Percentiles rank a stretch among this genome's conserved stretches.
Evolutionary conservation across 2,329 filamentous ascomycete species (phyloP).

Genomic region (Clarireedia sp.): DNA sequence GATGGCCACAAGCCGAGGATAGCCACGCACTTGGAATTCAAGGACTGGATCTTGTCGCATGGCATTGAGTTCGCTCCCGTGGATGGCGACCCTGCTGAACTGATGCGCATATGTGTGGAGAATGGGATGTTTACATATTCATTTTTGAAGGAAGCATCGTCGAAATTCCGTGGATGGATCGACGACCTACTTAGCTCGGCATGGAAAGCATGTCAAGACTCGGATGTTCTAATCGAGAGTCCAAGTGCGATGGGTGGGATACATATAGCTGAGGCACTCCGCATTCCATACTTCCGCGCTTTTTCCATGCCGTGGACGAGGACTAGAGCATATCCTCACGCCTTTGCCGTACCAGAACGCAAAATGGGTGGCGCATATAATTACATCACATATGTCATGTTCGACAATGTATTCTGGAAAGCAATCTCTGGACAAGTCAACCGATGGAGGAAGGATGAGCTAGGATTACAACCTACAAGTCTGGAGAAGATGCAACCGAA

Average conservation of each 20-base stretch:
- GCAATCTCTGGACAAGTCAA: conserved; percentile 88
- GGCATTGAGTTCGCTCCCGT: conserved; percentile 89
- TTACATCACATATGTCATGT: conserved; percentile 89
- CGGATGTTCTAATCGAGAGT: conserved; percentile 87
- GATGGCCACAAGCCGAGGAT: conserved; percentile 85
- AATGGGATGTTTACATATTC: conserved; percentile 94
- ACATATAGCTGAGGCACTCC: conserved; percentile 88
- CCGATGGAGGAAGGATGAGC: conserved; percentile 74
- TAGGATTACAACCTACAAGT: conserved; percentile 72
- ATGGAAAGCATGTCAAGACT: conserved; percentile 76
- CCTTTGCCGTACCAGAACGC: conserved; percentile 84
- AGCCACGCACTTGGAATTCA: conserved; percentile 87
- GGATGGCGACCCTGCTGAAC: conserved; percentile 82
- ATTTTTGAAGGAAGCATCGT: conserved; percentile 80
- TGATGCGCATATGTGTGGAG: conserved; percentile 94
- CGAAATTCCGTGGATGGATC: conserved; percentile 89
- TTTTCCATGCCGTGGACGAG: conserved; percentile 99
- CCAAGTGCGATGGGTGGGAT: conserved; percentile 97
- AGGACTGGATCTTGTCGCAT: conserved; percentile 80
- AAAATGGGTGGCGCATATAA: conserved; percentile 97
- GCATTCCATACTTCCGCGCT: conserved; percentile 91
- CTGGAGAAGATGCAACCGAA: conserved; percentile 90
- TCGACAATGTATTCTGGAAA: conserved; percentile 96
- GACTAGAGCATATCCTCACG: conserved; percentile 91
- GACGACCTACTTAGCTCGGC: conserved; percentile 78